These are phyloP conservation scores for Penicillium frequentans DNA, from an alignment of 2,329 filamentous ascomycete genomes.

Conservation along the genomic window DNA sequence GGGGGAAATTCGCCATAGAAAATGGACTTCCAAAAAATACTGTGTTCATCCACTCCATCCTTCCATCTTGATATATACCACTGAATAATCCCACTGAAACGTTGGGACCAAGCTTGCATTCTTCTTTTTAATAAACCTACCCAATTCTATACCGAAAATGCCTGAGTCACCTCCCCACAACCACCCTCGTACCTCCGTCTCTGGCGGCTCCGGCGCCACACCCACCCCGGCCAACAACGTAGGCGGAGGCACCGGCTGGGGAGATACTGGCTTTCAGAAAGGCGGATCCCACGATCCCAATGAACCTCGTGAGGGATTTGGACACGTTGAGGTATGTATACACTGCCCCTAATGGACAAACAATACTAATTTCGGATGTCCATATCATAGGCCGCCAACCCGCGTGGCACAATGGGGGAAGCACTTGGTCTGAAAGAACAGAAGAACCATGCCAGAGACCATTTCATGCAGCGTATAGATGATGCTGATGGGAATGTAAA, in stretches of 20 bases:
- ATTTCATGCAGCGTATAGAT: slow-evolving; percentile 18
- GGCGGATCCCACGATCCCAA: slow-evolving; percentile 15
- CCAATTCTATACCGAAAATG: slow-evolving; percentile 11
- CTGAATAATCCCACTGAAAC: background rate
- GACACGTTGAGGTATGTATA: slow-evolving; percentile 26
- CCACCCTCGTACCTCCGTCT: slow-evolving; percentile 13
- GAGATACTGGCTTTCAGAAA: slow-evolving; percentile 18
- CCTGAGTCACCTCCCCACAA: slow-evolving; percentile 9
- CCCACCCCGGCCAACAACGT: slow-evolving; percentile 8
- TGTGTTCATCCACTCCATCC: background rate
- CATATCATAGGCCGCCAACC: slow-evolving; percentile 18
- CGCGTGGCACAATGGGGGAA: slow-evolving; percentile 25
- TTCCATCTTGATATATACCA: background rate
- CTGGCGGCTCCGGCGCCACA: slow-evolving; percentile 27
- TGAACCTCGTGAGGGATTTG: slow-evolving; percentile 16
- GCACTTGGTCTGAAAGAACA: slow-evolving; percentile 31
- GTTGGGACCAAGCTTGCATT: background rate
- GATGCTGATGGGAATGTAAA: slow-evolving; percentile 1
- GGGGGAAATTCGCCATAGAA: background rate
- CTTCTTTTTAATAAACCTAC: background rate
- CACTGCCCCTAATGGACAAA: too few relatives aligned
- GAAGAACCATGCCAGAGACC: slow-evolving; percentile 24
- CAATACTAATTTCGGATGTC: background rate
- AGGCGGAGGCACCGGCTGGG: background rate
- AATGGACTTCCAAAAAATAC: background rate